These are phyloP conservation scores for Trichosporon asahii DNA, from an alignment of 1,284 basidiomycete genomes.

Conservation along the genomic window DNA sequence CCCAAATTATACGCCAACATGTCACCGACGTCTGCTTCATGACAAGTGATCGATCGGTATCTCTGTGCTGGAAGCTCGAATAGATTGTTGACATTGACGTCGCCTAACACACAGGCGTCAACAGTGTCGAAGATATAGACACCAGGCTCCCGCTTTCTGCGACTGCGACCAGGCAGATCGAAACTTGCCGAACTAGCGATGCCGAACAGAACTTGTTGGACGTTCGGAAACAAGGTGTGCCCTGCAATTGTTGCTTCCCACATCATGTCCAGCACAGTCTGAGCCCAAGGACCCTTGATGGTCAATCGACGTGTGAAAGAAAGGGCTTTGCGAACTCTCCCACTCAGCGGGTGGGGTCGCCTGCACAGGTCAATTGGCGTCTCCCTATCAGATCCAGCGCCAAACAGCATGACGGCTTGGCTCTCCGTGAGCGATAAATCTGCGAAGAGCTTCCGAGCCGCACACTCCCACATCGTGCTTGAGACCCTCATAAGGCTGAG, in stretches of 20 bases:
- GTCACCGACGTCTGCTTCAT: not conserved
- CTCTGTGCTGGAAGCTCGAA: not conserved
- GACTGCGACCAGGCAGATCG: not conserved
- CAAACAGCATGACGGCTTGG: not conserved
- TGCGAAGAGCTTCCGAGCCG: not conserved
- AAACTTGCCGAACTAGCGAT: not conserved
- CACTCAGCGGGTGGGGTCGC: not conserved
- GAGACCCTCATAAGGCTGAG: not conserved
- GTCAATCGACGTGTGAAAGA: not conserved
- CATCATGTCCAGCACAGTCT: not conserved
- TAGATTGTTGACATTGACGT: not conserved
- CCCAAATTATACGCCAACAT: not conserved
- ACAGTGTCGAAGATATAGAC: not conserved
- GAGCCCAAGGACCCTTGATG: not conserved
- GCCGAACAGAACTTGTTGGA: not conserved
- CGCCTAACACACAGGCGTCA: not conserved
- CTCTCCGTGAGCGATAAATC: not conserved
- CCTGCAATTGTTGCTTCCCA: not conserved
- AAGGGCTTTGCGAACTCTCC: not conserved
- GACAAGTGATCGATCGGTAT: not conserved
- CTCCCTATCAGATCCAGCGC: not conserved
- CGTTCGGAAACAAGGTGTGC: not conserved
- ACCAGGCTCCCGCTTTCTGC: not conserved
- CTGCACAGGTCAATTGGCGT: not conserved
- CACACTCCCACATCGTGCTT: not conserved